phyloP scores from a whole-genome alignment of 179 eudicot species.

The Corrigiola litoralis region DNA sequence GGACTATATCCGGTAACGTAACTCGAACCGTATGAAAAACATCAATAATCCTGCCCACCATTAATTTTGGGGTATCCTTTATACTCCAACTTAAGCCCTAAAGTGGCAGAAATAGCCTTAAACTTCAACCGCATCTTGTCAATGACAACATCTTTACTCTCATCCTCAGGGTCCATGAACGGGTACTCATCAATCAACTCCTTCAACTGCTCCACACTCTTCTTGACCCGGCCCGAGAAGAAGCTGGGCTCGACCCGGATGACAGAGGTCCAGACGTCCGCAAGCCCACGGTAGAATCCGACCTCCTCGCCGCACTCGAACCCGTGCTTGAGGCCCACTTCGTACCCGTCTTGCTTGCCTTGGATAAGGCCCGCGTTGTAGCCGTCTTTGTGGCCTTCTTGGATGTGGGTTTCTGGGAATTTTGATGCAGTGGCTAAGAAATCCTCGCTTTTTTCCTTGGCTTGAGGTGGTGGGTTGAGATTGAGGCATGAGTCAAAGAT shows the following conservation, averaged over 20 bases:
- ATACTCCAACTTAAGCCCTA: conserved; percentile 72
- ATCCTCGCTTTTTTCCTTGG: conserved; percentile 22
- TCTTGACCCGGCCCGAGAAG: conserved; percentile 52
- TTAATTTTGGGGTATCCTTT: conserved; percentile 57
- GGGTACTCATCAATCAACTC: conserved; percentile 56
- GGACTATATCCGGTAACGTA: too few species aligned
- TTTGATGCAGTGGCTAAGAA: conserved; percentile 45
- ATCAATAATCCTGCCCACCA: conserved; percentile 37
- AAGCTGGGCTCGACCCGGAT: conserved; percentile 48
- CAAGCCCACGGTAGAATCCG: conserved; percentile 63
- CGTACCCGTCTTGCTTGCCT: conserved; percentile 61
- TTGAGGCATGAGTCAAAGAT: conserved; percentile 14
- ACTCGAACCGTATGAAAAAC: too few species aligned
- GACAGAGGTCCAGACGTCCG: conserved; percentile 55
- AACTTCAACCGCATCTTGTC: conserved; percentile 63
- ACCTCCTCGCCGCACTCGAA: conserved; percentile 61
- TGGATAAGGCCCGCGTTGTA: conserved; percentile 44
- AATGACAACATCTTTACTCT: conserved; percentile 46
- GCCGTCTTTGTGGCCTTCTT: conserved; percentile 67
- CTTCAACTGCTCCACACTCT: conserved; percentile 46
- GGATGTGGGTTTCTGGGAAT: conserved; percentile 49
- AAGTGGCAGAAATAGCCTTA: conserved; percentile 57
- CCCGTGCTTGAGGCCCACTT: conserved; percentile 77
- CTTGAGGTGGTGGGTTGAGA: not conserved
- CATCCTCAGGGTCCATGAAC: conserved; percentile 59